Conservation (phyloP, 2,329 filamentous ascomycete species). For the Colletotrichum tropicale region DNA sequence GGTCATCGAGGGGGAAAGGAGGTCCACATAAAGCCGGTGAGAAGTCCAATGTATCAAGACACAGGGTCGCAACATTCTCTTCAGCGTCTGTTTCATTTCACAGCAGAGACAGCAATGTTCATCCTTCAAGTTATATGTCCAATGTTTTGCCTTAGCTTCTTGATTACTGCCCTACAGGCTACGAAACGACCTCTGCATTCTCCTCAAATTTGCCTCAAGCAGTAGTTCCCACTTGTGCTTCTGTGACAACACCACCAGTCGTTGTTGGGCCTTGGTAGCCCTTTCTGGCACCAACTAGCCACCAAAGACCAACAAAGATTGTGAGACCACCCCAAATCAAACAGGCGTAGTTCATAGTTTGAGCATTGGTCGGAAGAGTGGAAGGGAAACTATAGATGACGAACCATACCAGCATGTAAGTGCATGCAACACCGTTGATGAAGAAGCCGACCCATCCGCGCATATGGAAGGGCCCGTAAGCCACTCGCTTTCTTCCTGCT, state of each 20-base stretch:
- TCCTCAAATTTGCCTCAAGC: not conserved
- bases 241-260: constrained; percentile 3
- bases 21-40: not conserved
- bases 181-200: not conserved
- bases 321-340: constrained; percentile 49
- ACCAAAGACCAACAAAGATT: constrained; percentile 43
- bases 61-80: not conserved
- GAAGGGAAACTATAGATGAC: constrained; percentile 69
- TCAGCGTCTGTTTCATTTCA: not conserved
- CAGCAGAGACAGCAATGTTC: not conserved
- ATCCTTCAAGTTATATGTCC: not conserved
- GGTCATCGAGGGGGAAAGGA: not conserved
- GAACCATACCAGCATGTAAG: constrained; percentile 64
- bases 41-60: not conserved
- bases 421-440: constrained; percentile 55
- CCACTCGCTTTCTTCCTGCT: constrained; percentile 37
- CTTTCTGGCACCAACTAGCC: constrained; percentile 35
- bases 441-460: constrained; percentile 48
- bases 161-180: not conserved
- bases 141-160: not conserved
- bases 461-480: constrained; percentile 64
- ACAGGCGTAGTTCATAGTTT: constrained; percentile 58
- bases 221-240: not conserved
- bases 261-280: constrained; percentile 24
- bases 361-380: constrained; percentile 44